phyloP scores from a whole-genome alignment of 805 yeast species.

The Candida loeiensis region DNA sequence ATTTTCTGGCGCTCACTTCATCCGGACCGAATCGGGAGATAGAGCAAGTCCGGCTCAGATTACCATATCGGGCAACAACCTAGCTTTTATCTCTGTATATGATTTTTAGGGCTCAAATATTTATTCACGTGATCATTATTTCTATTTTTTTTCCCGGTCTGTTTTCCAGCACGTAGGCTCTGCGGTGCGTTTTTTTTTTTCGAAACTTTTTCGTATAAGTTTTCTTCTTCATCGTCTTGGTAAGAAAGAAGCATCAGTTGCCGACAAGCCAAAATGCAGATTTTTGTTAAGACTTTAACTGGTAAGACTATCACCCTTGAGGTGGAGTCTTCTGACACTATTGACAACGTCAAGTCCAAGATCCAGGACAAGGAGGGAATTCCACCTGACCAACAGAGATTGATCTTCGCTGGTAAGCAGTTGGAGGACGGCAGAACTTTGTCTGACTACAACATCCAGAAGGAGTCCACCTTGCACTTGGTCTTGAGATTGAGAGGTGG shows the following conservation, averaged over 20 bases:
- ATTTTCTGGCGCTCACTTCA: too few relatives aligned
- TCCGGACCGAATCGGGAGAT: too few relatives aligned
- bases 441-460: slow-evolving; percentile 99
- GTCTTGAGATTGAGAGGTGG: slow-evolving; percentile 96
- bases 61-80: too few relatives aligned
- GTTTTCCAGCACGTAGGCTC: neutral
- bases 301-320: slow-evolving; percentile 99
- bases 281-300: slow-evolving; percentile 98
- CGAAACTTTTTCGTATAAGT: neutral
- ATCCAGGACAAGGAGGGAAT: slow-evolving; percentile 99
- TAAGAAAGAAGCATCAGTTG: slow-evolving; percentile 49
- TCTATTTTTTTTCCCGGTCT: neutral
- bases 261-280: slow-evolving; percentile 66
- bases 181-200: slow-evolving; percentile 1
- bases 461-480: slow-evolving; percentile 97
- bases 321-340: slow-evolving; percentile 98
- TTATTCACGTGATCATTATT: neutral
- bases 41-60: too few relatives aligned
- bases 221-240: slow-evolving; percentile 20
- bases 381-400: slow-evolving; percentile 99
- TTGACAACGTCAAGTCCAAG: slow-evolving; percentile 97
- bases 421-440: slow-evolving; percentile 98
- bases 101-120: too few relatives aligned
- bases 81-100: too few relatives aligned
- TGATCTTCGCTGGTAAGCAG: slow-evolving; percentile 99